A percentile compares a stretch with the other conserved stretches of the same genome.
phyloP scores from a whole-genome alignment of 202 grass and related monocot genomes.

The Panicum virgatum region DNA sequence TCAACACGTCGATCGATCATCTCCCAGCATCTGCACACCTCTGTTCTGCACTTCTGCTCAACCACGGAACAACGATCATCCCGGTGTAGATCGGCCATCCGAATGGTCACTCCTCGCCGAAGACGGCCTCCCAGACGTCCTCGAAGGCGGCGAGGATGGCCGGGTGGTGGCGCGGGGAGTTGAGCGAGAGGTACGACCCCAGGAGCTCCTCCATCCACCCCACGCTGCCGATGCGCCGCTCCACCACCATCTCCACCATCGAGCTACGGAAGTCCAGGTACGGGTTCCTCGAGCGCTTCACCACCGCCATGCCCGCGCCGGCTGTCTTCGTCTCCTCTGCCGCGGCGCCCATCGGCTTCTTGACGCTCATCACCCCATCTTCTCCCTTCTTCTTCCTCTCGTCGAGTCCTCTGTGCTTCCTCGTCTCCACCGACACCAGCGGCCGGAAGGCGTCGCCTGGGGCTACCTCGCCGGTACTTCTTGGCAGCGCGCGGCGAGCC shows the following conservation, averaged over 20 bases:
- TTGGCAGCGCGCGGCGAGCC: not conserved
- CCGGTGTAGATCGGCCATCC: too few species aligned
- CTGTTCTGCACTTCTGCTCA: too few species aligned
- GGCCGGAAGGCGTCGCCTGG: constrained; percentile 24
- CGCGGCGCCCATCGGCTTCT: not conserved
- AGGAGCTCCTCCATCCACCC: constrained; percentile 74
- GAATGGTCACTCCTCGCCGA: constrained; percentile 53
- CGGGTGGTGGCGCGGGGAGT: constrained; percentile 65
- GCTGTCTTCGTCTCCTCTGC: not conserved
- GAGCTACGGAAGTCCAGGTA: constrained; percentile 87
- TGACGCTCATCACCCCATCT: not conserved
- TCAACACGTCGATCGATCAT: not conserved
- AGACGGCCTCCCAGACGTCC: constrained; percentile 76
- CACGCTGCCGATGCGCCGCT: constrained; percentile 52
- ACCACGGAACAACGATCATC: too few species aligned
- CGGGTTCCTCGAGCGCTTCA: constrained; percentile 78
- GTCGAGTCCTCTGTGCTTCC: not conserved
- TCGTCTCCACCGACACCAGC: constrained; percentile 7
- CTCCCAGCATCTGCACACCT: too few species aligned
- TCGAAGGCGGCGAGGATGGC: constrained; percentile 78
- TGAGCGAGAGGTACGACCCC: constrained; percentile 68
- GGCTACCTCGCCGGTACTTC: not conserved
- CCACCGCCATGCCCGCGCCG: constrained; percentile 56
- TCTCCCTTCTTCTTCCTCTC: constrained; percentile 17
- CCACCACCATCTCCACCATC: constrained; percentile 98